These are phyloP conservation scores for Singerocomus rubriflavus DNA, from an alignment of 1,284 basidiomycete genomes.

Conservation along the genomic window DNA sequence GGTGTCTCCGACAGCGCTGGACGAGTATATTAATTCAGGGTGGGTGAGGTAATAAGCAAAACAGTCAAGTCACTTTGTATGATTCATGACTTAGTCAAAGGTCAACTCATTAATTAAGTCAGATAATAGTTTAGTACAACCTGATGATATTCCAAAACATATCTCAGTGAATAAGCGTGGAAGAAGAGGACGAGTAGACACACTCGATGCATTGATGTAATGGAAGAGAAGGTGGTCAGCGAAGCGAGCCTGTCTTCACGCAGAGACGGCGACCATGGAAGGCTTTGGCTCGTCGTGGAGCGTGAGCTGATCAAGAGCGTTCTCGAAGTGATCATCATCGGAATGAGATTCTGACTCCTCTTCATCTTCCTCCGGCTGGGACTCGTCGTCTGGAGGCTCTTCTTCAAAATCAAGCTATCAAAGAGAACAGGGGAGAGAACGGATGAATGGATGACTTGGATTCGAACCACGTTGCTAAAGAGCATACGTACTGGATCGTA, in stretches of 20 bases:
- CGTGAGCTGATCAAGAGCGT: conserved; percentile 59
- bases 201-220: background rate
- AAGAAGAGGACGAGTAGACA: background rate
- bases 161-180: background rate
- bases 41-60: background rate
- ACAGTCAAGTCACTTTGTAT: background rate
- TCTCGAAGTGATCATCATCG: conserved; percentile 53
- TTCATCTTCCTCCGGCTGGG: no score
- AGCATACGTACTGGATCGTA: conserved; percentile 83
- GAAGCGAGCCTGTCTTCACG: conserved; percentile 7
- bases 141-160: background rate
- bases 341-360: conserved; percentile 41
- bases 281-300: conserved; percentile 36
- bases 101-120: background rate
- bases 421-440: conserved; percentile 1
- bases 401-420: no score
- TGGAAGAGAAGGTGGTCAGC: background rate
- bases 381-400: conserved; percentile 51
- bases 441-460: background rate
- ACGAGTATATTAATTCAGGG: background rate
- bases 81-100: no score
- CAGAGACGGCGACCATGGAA: conserved; percentile 16
- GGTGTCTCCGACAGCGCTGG: background rate
- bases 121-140: background rate
- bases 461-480: background rate